These are phyloP conservation scores for Solanum medicagineum DNA, from an alignment of 257 asterid genomes.

Conservation along the genomic window DNA sequence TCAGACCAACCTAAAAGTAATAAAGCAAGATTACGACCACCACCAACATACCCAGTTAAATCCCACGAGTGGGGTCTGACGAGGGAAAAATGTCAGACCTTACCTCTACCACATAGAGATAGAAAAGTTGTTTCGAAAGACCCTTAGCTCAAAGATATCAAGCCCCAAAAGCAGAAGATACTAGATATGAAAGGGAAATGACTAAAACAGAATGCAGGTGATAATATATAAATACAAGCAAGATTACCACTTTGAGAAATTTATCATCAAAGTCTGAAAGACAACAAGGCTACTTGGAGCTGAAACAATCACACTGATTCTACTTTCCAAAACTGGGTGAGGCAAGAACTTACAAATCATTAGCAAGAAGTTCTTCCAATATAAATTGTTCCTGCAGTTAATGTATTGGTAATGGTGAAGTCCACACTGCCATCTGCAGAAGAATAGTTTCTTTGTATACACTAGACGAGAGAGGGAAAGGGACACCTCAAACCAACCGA, in stretches of 20 bases:
- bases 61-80: no score
- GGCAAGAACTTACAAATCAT: neutral
- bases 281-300: neutral
- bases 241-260: neutral
- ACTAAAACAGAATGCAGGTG: no score
- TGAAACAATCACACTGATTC: neutral
- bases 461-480: neutral
- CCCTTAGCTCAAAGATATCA: no score
- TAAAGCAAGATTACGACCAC: neutral
- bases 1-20: neutral
- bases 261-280: neutral
- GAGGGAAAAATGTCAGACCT: no score
- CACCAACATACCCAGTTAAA: no score
- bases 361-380: neutral
- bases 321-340: neutral
- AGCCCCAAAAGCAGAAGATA: no score
- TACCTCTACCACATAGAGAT: no score
- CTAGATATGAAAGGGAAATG: no score
- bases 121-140: no score
- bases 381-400: neutral
- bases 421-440: neutral
- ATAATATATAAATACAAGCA: neutral
- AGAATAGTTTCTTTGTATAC: neutral
- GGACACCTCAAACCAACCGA: neutral
- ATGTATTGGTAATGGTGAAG: neutral